Conservation (phyloP, 805 yeast genomes). For the Zygoascus biomembranicola region DNA sequence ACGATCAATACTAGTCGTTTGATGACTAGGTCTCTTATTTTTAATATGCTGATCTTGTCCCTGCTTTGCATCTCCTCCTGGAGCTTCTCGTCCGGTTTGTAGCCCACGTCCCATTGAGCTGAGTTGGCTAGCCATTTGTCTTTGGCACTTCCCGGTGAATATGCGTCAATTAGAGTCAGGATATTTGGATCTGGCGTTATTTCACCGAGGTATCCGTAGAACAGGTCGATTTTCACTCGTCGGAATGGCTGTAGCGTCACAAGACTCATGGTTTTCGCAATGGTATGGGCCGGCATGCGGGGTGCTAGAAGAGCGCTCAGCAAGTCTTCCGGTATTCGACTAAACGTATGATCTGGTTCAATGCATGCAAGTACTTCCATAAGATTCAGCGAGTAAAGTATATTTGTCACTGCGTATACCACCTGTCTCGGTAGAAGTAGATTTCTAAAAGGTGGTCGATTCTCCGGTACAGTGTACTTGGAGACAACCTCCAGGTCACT, state of each 20-base stretch:
- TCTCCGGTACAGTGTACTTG: not conserved
- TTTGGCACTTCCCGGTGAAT: not conserved
- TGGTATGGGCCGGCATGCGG: slow-evolving; percentile 1
- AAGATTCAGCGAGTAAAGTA: slow-evolving; percentile 6
- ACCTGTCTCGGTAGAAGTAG: not conserved
- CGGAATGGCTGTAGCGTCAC: not conserved
- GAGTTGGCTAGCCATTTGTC: not conserved
- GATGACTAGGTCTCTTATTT: not conserved
- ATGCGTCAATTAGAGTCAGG: not conserved
- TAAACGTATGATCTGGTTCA: not conserved
- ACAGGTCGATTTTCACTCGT: not conserved
- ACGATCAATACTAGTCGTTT: not conserved
- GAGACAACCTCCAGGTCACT: not conserved
- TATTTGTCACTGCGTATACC: not conserved
- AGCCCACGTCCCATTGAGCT: not conserved
- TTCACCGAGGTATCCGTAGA: not conserved
- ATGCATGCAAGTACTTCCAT: slow-evolving; percentile 5
- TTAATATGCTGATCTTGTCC: not conserved
- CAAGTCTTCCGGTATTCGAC: not conserved
- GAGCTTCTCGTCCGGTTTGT: not conserved
- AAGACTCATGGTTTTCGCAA: not conserved
- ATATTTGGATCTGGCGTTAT: not conserved
- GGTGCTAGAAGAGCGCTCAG: slow-evolving; percentile 1
- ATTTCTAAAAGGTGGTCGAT: slow-evolving; percentile 5
- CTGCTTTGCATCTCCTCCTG: not conserved